Evolutionary conservation across 352 stramenopile genomes (phyloP).

Genomic region (Pythium periplocum): DNA sequence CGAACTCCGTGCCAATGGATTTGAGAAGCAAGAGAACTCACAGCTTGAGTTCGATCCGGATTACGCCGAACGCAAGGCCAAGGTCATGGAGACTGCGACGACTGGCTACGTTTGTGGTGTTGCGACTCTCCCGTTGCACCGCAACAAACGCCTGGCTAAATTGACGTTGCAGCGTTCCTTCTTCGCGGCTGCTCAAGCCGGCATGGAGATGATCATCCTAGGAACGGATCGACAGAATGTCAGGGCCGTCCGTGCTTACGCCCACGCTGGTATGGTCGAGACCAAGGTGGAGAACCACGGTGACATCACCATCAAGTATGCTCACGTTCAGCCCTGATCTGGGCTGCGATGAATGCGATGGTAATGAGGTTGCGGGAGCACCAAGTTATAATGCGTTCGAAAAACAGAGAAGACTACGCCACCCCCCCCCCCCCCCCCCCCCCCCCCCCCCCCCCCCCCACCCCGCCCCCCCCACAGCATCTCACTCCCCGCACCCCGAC

Average conservation of each 20-base stretch:
- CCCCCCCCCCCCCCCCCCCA: too few species aligned
- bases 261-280: slow-evolving; percentile 14
- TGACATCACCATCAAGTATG: too few species aligned
- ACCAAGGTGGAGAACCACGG: slow-evolving; percentile 1
- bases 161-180: slow-evolving; percentile 8
- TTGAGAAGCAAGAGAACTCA: not conserved
- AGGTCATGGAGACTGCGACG: slow-evolving; percentile 3
- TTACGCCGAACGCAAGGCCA: slow-evolving; percentile 4
- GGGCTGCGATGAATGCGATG: too few species aligned
- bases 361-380: too few species aligned
- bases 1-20: not conserved
- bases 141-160: slow-evolving; percentile 5
- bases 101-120: slow-evolving; percentile 11
- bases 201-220: slow-evolving; percentile 10
- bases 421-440: too few species aligned
- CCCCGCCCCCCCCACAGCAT: too few species aligned
- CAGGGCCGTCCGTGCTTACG: slow-evolving; percentile 12
- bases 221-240: slow-evolving; percentile 16
- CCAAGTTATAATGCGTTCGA: too few species aligned
- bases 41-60: not conserved
- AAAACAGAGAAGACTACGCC: too few species aligned
- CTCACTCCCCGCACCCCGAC: too few species aligned
- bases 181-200: not conserved
- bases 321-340: too few species aligned
- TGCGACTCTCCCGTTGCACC: slow-evolving; percentile 4